Evolutionary conservation across 1,284 basidiomycete genomes (phyloP), one percentile per base, ranked within the genome.

Genomic region (Termitomyces sp.): DNA sequence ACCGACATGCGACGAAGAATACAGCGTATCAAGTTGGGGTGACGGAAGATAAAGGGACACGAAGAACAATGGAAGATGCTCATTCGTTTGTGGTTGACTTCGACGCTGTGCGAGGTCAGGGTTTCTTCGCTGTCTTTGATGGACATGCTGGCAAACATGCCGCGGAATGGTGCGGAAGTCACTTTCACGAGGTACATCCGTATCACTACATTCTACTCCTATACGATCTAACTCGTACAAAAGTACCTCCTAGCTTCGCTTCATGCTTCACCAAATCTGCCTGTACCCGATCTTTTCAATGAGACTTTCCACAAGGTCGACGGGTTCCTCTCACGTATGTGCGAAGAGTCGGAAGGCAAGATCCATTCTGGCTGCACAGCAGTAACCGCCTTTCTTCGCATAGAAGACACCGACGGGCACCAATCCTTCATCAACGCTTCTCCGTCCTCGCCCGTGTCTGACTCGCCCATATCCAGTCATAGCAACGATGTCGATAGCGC

Each of bases 101-200:
- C 70, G 94, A 86, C 26, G 84, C 86, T 34, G 79, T 99, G 12
- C 83, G 86, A 44, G 96, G 96, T 0, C 97, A 99, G 70, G 95
- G 94, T 7, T 98, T 97, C 76, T 98, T 97, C 68, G 94, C 94
- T 10, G 86, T 99, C 43, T 99, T 99, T 66, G 97, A 99, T 65
- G 97, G 97, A 2, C 97, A 99, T 68, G 97, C 97, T 0, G 97
- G 97, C 19, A 98, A 98, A 68, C 92, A 98, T 66, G 94, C 96
- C 19, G 97, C 97, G 19, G 97, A 99, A 69, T 99, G 95, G 95
- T 99, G 97, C 71, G 95, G 96, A 24, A 80, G 84, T 63, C 88
- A 99, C 71, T 98, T 99, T 72, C 94, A 98, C 68, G 83, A 94
- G 75, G 92, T 92, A 67, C 62, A 79, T 65, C 28, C 54, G 44